These are phyloP conservation scores for Colletotrichum tamarilloi DNA, from an alignment of 2,329 filamentous ascomycete genomes.

Conservation along the genomic window DNA sequence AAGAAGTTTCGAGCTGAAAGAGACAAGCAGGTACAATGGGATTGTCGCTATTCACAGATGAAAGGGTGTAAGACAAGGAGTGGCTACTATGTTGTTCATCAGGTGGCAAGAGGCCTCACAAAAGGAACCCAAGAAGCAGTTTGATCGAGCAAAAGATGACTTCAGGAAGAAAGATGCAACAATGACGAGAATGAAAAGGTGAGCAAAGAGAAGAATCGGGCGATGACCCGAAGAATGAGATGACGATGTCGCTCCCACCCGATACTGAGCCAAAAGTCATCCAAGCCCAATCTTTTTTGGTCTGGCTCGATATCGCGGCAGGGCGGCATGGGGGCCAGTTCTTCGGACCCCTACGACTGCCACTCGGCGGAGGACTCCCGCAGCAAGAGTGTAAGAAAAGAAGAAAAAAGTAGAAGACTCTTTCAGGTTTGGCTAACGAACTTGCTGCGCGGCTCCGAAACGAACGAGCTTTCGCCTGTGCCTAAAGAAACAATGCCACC, in stretches of 20 bases:
- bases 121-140: conserved; percentile 13
- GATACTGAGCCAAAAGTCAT: conserved; percentile 8
- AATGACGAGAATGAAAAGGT: not conserved
- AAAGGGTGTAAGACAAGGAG: conserved; percentile 11
- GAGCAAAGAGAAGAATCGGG: conserved; percentile 16
- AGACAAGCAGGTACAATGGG: conserved; percentile 18
- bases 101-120: conserved; percentile 18
- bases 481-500: conserved; percentile 16
- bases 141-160: conserved; percentile 25
- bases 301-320: conserved; percentile 11
- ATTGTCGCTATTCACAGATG: conserved; percentile 25
- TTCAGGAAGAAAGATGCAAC: conserved; percentile 8
- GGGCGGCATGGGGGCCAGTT: conserved; percentile 26
- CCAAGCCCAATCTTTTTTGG: conserved; percentile 26
- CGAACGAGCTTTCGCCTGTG: not conserved
- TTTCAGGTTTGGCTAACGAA: not conserved
- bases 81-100: not conserved
- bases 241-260: conserved; percentile 35
- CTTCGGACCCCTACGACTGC: conserved; percentile 13
- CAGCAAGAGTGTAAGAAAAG: not conserved
- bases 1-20: conserved; percentile 19
- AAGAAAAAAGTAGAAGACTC: not conserved
- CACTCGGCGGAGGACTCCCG: conserved; percentile 29
- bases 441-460: conserved; percentile 25
- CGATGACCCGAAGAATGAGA: conserved; percentile 28